A percentile compares a stretch with the other conserved stretches of the same genome.
Evolutionary conservation across 169 alveolate genomes (phyloP).

Genomic region (Plasmodium cynomolgi): DNA sequence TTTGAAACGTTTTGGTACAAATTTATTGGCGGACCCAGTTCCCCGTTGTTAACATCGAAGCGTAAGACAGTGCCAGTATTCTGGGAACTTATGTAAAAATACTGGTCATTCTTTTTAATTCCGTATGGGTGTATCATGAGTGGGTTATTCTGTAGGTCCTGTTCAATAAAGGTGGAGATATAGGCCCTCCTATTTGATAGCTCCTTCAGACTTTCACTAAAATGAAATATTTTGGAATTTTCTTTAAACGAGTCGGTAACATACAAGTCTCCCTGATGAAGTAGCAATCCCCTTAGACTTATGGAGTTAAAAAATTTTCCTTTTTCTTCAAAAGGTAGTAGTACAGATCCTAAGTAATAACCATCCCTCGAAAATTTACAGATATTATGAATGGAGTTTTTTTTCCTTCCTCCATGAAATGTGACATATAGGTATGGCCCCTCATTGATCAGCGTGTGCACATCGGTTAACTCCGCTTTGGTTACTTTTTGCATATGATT

Average conservation of each 20-base stretch:
- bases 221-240: conserved; percentile 60
- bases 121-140: conserved; percentile 75
- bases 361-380: conserved; percentile 77
- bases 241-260: conserved; percentile 59
- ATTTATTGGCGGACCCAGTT: conserved; percentile 17
- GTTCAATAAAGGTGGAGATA: conserved; percentile 38
- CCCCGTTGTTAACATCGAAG: conserved; percentile 20
- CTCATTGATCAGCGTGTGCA: conserved; percentile 38
- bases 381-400: conserved; percentile 67
- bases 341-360: conserved; percentile 63
- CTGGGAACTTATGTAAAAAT: conserved; percentile 71
- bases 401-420: conserved; percentile 74
- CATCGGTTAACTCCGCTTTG: background rate
- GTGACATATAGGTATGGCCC: conserved; percentile 64
- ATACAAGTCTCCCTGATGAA: conserved; percentile 27
- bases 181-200: conserved; percentile 66
- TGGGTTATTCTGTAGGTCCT: conserved; percentile 37
- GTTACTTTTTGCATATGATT: conserved; percentile 10
- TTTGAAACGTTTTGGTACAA: background rate
- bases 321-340: conserved; percentile 69
- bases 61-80: conserved; percentile 70
- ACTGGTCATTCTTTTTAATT: conserved; percentile 42
- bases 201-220: conserved; percentile 30
- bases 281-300: conserved; percentile 71
- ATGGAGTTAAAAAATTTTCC: conserved; percentile 67